phyloP scores from a whole-genome alignment of 2,329 filamentous ascomycete genomes.

The Scleromitrula shiraiana region DNA sequence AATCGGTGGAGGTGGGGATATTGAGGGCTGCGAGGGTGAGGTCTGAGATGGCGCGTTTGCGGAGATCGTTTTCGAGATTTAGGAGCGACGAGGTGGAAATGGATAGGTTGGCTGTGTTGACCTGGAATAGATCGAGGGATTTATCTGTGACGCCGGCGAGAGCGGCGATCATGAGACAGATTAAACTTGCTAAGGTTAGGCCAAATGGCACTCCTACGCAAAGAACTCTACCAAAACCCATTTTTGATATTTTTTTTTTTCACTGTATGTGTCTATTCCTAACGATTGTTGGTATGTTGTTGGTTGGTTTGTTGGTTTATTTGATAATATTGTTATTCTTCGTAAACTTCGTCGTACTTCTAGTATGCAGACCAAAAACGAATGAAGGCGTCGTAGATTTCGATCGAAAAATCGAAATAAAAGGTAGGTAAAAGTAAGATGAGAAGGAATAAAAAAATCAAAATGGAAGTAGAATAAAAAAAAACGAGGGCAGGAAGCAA shows the following conservation, averaged over 20 bases:
- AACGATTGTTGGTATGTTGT: conserved; percentile 9
- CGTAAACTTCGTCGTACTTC: neutral
- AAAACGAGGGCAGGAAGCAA: neutral
- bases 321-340: conserved; percentile 6
- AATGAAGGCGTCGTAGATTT: neutral
- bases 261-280: neutral
- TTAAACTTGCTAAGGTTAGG: conserved; percentile 68
- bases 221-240: conserved; percentile 69
- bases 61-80: conserved; percentile 15
- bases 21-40: conserved; percentile 25
- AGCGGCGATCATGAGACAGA: conserved; percentile 55
- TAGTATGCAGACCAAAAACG: neutral
- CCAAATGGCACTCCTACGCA: conserved; percentile 84
- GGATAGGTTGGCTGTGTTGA: conserved; percentile 53
- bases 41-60: conserved; percentile 9
- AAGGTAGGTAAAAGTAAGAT: neutral
- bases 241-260: conserved; percentile 31
- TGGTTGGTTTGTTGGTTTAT: conserved; percentile 16
- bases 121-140: conserved; percentile 48
- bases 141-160: conserved; percentile 50
- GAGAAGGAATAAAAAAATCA: neutral
- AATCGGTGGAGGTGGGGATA: conserved; percentile 25
- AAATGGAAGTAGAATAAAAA: neutral
- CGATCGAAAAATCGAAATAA: neutral
- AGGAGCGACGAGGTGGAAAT: conserved; percentile 23